Base-by-base conservation (phyloP, 441 rosid genomes). In the Cnidoscolus chayamansa region DNA sequence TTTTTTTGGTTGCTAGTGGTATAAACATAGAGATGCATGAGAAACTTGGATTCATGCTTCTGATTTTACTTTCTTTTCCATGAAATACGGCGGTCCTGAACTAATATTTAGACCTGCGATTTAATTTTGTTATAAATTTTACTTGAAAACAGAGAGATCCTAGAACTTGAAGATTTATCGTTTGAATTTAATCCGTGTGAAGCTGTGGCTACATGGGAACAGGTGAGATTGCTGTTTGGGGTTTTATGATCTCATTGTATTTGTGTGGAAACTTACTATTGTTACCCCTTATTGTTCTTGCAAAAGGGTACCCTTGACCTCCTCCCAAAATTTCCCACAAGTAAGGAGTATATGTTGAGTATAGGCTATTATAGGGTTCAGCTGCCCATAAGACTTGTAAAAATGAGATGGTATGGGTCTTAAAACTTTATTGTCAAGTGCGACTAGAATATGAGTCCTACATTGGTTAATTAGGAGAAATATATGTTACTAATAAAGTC, bases 151-250 rank as follows among this genome's bases (percentile, higher is more conserved):
- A 91, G 98, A 91, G 72, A 77, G 98, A 95, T 86, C 97, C 95
- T 1, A 91, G 84, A 76, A 81, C 86, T 80, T 61, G 97, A 95
- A 83, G 88, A 90, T 58, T 81, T 93, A 30, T 84, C 93, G 13
- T 91, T 89, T 74, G 91, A 86, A 72, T 91, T 92, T 83, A 74
- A 92, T 79, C 81, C 90, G 43, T 92, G 96, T 17, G 99, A 95
- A 86, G 98, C 93, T 61, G 92, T 92, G 75, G 97, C 92, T 64
- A 90, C 93, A 13, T 91, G 98, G 97, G 98, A 95, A 84, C 93
- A 89, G 88, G 96, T 92, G 81, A 81, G 82, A 74, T 11, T 79
- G 77, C 53, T 48, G 32, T 63, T 54, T 66, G 59, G 17, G 7
- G 40, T 75, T 53, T 7, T 31, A 19, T 37, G 5, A 13, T 20